Evolutionary conservation across 169 alveolate species (phyloP).

Genomic region (Cryptosporidium baileyi): DNA sequence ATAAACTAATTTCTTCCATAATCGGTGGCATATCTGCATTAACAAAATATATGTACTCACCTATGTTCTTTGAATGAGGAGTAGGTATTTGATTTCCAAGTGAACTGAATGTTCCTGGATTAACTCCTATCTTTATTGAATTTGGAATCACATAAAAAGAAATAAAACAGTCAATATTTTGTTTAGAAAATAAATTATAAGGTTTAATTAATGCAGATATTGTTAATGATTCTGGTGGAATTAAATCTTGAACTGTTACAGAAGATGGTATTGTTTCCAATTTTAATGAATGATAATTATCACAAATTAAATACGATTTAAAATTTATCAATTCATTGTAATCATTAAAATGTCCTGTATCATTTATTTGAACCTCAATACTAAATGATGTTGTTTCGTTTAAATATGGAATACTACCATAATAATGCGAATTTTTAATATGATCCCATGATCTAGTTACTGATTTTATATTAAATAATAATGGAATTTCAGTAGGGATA

Average conservation of each 20-base stretch:
- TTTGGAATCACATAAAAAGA: constrained; percentile 45
- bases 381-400: constrained; percentile 27
- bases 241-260: background rate
- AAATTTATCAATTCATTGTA: background rate
- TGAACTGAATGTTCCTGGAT: constrained; percentile 20
- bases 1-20: constrained; percentile 4
- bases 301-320: constrained; percentile 23
- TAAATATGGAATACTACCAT: constrained; percentile 15
- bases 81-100: constrained; percentile 60
- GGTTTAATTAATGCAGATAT: constrained; percentile 58
- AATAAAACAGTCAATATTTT: constrained; percentile 40
- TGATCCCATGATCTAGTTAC: constrained; percentile 56
- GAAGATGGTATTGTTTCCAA: constrained; percentile 28
- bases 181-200: constrained; percentile 5
- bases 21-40: constrained; percentile 67
- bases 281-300: constrained; percentile 13
- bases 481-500: constrained; percentile 52
- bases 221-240: constrained; percentile 45
- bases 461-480: constrained; percentile 27
- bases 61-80: constrained; percentile 37
- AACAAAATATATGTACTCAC: constrained; percentile 17
- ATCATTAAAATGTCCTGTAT: background rate
- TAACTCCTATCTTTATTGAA: background rate
- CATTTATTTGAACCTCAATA: constrained; percentile 21
- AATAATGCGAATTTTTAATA: constrained; percentile 36